A percentile compares a stretch with the other conserved stretches of the same genome.
phyloP scores from a whole-genome alignment of 257 asterid species.

The Nicotiana knightiana region DNA sequence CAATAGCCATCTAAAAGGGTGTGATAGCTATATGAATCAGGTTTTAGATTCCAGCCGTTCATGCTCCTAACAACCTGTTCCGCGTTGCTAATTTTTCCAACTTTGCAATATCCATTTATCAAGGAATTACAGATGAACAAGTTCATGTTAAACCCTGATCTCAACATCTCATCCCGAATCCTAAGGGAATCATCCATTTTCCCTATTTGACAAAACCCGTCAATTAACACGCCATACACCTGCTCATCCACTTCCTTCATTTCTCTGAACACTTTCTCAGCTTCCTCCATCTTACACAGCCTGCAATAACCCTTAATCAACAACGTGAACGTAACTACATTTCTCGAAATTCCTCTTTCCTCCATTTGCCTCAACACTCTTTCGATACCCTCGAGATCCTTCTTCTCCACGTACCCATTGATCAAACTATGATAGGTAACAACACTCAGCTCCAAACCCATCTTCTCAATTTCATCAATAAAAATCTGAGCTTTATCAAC shows the following conservation, averaged over 20 bases:
- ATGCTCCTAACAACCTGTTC: conserved; percentile 38
- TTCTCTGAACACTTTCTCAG: conserved; percentile 43
- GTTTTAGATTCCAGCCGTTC: conserved; percentile 47
- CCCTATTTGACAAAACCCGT: conserved; percentile 77
- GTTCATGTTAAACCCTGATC: conserved; percentile 58
- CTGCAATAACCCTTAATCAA: conserved; percentile 74
- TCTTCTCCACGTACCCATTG: conserved; percentile 63
- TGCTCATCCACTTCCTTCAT: conserved; percentile 68
- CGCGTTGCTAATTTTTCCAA: conserved; percentile 57
- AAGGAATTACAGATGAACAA: conserved; percentile 57
- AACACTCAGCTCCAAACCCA: conserved; percentile 53
- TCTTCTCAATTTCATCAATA: conserved; percentile 52
- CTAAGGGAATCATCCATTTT: conserved; percentile 69
- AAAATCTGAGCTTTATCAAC: conserved; percentile 54
- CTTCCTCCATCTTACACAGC: conserved; percentile 58
- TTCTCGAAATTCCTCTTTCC: conserved; percentile 38
- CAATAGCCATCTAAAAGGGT: conserved; percentile 71
- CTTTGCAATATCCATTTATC: conserved; percentile 74
- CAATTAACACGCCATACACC: conserved; percentile 63
- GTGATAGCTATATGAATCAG: conserved; percentile 75
- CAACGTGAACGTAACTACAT: conserved; percentile 61
- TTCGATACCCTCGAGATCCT: conserved; percentile 53
- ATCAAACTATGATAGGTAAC: conserved; percentile 74
- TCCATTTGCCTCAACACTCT: conserved; percentile 52
- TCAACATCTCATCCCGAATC: conserved; percentile 64